Conservation (phyloP, 2,329 filamentous ascomycete species). For the Emericellopsis atlantica region DNA sequence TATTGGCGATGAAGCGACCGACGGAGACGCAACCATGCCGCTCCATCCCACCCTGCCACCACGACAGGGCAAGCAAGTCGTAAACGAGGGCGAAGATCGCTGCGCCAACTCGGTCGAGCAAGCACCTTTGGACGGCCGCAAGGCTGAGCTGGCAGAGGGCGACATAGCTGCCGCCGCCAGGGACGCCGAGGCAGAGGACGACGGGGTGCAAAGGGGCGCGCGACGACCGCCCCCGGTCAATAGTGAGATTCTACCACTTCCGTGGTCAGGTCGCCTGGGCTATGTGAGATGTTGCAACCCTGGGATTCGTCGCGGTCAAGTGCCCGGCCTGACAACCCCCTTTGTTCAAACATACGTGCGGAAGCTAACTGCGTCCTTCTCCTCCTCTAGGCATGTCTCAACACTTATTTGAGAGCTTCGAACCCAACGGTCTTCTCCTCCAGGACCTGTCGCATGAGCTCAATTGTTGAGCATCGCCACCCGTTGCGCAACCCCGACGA, state of each 20-base stretch:
- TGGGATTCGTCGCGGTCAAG: not conserved
- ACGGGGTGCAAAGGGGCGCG: slow-evolving; percentile 21
- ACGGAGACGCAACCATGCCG: slow-evolving; percentile 1
- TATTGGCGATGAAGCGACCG: not conserved
- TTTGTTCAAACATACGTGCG: slow-evolving; percentile 5
- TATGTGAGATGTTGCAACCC: slow-evolving; percentile 48
- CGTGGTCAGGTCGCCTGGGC: slow-evolving; percentile 80
- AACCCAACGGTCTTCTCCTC: slow-evolving; percentile 83
- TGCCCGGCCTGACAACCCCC: not conserved
- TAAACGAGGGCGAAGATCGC: slow-evolving; percentile 3
- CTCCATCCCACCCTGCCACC: not conserved
- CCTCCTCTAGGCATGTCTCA: slow-evolving; percentile 59
- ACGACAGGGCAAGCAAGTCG: not conserved
- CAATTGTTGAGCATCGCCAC: slow-evolving; percentile 79
- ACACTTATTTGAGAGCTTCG: slow-evolving; percentile 75
- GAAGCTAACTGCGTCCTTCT: not conserved
- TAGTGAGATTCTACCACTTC: slow-evolving; percentile 70
- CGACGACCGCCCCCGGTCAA: slow-evolving; percentile 63
- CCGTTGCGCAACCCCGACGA: slow-evolving; percentile 63
- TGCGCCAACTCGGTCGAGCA: slow-evolving; percentile 6
- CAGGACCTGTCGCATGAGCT: slow-evolving; percentile 80
- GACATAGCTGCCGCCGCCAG: slow-evolving; percentile 8
- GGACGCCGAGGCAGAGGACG: slow-evolving; percentile 5
- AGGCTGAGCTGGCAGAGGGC: slow-evolving; percentile 8
- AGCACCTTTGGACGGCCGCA: slow-evolving; percentile 9